phyloP scores from a whole-genome alignment of 345 rosid genomes.

The Hibiscus trionum region DNA sequence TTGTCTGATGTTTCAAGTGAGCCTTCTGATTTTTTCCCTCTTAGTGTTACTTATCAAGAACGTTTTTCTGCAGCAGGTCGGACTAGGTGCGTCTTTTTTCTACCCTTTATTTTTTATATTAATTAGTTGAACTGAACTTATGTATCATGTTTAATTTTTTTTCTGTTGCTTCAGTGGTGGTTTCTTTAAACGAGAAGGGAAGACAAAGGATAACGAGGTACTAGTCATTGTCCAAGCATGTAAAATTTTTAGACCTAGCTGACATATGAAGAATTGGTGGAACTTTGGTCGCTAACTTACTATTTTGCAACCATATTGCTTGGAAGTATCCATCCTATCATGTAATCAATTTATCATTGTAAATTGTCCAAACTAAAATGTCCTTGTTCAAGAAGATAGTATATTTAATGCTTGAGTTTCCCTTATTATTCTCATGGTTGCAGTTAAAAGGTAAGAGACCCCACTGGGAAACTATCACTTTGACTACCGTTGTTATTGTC shows the following conservation, averaged over 20 bases:
- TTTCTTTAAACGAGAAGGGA: slow-evolving; percentile 95
- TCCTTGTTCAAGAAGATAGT: neutral
- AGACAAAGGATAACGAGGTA: slow-evolving; percentile 95
- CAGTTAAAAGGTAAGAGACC: neutral
- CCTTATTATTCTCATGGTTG: neutral
- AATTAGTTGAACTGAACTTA: slow-evolving; percentile 7
- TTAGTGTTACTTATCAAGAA: slow-evolving; percentile 87
- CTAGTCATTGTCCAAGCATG: neutral
- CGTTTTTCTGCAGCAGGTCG: slow-evolving; percentile 98
- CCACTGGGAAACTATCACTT: neutral
- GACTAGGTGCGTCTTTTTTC: slow-evolving; percentile 54
- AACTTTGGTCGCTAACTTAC: neutral
- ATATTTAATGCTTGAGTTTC: neutral
- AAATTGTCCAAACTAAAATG: neutral
- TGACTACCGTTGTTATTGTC: neutral
- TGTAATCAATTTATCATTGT: neutral
- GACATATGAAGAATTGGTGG: slow-evolving; percentile 5
- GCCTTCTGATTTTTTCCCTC: slow-evolving; percentile 92
- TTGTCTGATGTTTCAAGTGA: slow-evolving; percentile 85
- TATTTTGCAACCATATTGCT: neutral
- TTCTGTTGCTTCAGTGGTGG: slow-evolving; percentile 65
- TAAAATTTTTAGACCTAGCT: neutral
- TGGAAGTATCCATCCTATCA: neutral
- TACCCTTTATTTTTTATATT: neutral
- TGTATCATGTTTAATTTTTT: slow-evolving; percentile 7